Percentiles rank a stretch among this genome's conserved stretches.
These are phyloP conservation scores for Atkinsonella hypoxylon DNA, from an alignment of 2,329 filamentous ascomycete species.

Conservation along the genomic window DNA sequence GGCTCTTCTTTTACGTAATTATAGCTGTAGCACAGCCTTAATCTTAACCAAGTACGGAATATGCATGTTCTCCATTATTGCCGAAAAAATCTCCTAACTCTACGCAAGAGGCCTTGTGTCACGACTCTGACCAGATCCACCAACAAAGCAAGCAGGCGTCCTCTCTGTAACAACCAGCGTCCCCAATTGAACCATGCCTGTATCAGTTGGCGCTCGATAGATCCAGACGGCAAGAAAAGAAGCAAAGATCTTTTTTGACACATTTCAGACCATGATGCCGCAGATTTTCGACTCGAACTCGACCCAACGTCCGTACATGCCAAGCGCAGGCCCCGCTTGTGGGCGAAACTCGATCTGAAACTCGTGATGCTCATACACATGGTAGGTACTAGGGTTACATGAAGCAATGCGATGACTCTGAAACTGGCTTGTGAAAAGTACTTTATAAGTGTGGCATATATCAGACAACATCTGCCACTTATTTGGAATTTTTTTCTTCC, in stretches of 20 bases:
- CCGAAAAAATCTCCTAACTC: too few species aligned
- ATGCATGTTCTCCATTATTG: too few species aligned
- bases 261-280: neutral
- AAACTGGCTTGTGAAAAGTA: neutral
- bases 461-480: neutral
- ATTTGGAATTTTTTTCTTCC: neutral
- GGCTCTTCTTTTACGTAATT: too few species aligned
- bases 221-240: neutral
- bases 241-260: neutral
- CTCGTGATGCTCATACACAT: neutral
- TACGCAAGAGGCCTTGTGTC: too few species aligned
- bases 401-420: neutral
- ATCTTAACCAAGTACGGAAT: too few species aligned
- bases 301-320: neutral
- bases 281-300: neutral
- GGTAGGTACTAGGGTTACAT: neutral
- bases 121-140: too few species aligned
- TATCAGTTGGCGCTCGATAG: too few species aligned
- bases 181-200: too few species aligned
- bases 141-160: too few species aligned
- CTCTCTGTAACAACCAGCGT: too few species aligned
- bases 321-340: neutral
- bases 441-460: neutral
- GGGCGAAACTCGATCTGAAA: neutral
- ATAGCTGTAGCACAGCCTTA: too few species aligned